These are phyloP conservation scores for Colletotrichum ledebouriae DNA, from an alignment of 2,329 filamentous ascomycete species.

Conservation along the genomic window DNA sequence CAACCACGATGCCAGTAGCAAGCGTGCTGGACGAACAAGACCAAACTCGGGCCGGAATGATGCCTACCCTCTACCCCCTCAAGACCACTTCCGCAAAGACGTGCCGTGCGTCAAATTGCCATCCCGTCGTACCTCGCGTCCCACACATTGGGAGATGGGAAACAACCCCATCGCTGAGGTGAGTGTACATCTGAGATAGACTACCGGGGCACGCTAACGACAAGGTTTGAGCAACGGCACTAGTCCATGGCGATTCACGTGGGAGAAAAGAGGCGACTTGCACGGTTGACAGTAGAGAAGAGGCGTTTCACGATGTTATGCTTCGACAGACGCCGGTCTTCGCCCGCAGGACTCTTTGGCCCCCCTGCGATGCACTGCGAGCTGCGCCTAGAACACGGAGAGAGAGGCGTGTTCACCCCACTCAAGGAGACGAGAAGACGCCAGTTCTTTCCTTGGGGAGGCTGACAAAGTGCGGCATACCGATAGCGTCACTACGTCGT, in stretches of 20 bases:
- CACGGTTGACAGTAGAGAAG: conserved; percentile 32
- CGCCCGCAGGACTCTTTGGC: conserved; percentile 37
- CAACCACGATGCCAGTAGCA: background rate
- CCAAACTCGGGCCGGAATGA: conserved; percentile 13
- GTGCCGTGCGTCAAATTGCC: conserved; percentile 14
- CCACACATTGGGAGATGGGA: background rate
- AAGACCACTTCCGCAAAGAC: background rate
- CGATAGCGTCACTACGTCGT: conserved; percentile 36
- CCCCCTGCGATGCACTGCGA: conserved; percentile 15
- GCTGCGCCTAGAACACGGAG: conserved; percentile 26
- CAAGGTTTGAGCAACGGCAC: conserved; percentile 35
- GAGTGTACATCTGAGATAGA: conserved; percentile 20
- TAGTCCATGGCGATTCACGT: conserved; percentile 36
- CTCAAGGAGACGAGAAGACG: background rate
- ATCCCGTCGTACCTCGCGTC: background rate
- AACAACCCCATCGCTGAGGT: background rate
- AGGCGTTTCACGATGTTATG: conserved; percentile 40
- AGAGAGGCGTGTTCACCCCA: background rate
- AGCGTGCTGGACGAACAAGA: background rate
- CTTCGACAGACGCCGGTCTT: conserved; percentile 21
- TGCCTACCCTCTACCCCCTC: background rate
- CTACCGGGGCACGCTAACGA: conserved; percentile 26
- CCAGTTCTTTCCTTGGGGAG: background rate
- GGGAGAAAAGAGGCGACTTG: conserved; percentile 29
- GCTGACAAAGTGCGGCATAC: conserved; percentile 9